phyloP scores from a whole-genome alignment of 352 stramenopile species.

The Globisporangium cylindrosporum region DNA sequence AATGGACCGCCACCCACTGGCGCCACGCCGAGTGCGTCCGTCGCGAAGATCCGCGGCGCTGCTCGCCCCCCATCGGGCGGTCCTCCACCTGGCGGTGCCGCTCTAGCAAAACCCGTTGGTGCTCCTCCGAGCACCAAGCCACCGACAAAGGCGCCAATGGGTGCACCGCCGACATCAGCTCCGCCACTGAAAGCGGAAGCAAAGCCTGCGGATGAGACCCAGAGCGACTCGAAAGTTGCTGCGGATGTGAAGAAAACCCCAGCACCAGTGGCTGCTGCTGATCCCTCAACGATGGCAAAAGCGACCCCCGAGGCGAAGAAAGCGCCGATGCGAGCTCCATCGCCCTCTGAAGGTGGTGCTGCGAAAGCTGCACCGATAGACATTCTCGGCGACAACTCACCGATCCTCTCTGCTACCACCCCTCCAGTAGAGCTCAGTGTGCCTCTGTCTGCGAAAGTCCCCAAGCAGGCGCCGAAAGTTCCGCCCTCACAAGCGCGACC shows the following conservation, averaged over 20 bases:
- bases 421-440: slow-evolving; percentile 11
- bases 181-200: slow-evolving; percentile 21
- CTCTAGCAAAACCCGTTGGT: slow-evolving; percentile 23
- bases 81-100: slow-evolving; percentile 29
- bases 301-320: slow-evolving; percentile 7
- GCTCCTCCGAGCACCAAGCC: slow-evolving; percentile 20
- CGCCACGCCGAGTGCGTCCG: slow-evolving; percentile 47
- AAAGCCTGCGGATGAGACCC: slow-evolving; percentile 17
- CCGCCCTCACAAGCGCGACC: neutral
- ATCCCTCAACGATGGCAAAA: slow-evolving; percentile 1
- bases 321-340: neutral
- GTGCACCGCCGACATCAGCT: slow-evolving; percentile 4
- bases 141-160: neutral
- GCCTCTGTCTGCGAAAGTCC: slow-evolving; percentile 22
- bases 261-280: neutral
- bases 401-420: slow-evolving; percentile 17
- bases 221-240: neutral
- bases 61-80: slow-evolving; percentile 37
- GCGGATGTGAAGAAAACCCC: slow-evolving; percentile 3
- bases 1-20: slow-evolving; percentile 54
- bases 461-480: slow-evolving; percentile 19
- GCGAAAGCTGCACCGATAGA: slow-evolving; percentile 38
- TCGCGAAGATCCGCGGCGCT: slow-evolving; percentile 72
- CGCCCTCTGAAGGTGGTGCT: neutral
- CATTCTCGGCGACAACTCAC: slow-evolving; percentile 34